Base-by-base conservation (phyloP, 148 eudicot species). In the Hydrangea macrophylla region DNA sequence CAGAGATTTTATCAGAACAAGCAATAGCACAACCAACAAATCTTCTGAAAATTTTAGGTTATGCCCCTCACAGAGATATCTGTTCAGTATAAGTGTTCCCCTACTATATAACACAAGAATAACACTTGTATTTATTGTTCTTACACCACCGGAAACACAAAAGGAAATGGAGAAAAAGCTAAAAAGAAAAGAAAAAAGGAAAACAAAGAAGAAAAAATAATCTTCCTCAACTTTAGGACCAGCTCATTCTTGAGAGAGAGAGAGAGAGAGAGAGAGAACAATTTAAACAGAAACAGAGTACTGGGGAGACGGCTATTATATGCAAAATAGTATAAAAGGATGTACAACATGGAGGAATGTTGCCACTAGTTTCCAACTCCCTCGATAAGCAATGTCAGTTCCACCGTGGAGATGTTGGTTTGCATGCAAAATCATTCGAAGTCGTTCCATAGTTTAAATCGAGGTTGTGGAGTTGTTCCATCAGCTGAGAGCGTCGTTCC, bases 401-500 rank as follows among this genome's bases (percentile, higher is more conserved):
- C 98, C 98, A 92, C 22, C 86, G 76, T 48, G 94, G 94, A 37
- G 98, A 88, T 37, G 98, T 62, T 42, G 90, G 75, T 80, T 89
- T 90, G 78, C 83, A 84, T 76, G 79, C 42, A 73, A 75, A 84
- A 60, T 93, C 95, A 32, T 86, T 96, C 23, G 96, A 66, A 31
- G 83, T 64, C 3, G 82, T 70, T 30, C 88, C 89, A 25, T 90
- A 81, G 75, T 86, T 90, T 63, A 88, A 70, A 69, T 93, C 98
- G 1, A 93, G 89, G 82, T 81, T 90, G 82, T 93, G 96, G 53
- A 93, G 92, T 74, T 93, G 98, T 65, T 93, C 98, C 98, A 93
- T 90, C 65, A 93, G 85, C 75, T 93, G 98, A 68, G 96, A 88
- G 32, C 98, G 88, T 53, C 98, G 83, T 67, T 94, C 97, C 79